phyloP scores from a whole-genome alignment of 73 alveolate species.

The Paramecium biaurelia region DNA sequence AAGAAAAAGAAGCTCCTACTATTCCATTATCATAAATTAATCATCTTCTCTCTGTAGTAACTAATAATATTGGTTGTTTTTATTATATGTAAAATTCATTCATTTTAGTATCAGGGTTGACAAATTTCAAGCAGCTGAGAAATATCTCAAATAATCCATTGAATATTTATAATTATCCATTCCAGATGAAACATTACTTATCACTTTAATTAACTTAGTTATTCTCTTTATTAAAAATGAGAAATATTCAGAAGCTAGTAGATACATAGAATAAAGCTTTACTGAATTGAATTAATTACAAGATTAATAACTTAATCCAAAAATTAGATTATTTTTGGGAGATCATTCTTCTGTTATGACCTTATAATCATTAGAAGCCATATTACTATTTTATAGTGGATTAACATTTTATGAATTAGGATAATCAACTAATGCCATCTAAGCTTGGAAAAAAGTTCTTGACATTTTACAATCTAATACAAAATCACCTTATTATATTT shows the following conservation, averaged over 20 bases:
- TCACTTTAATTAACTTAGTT: slow-evolving; percentile 25
- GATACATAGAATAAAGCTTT: slow-evolving; percentile 42
- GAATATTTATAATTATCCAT: slow-evolving; percentile 9
- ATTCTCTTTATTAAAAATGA: slow-evolving; percentile 34
- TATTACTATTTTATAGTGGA: slow-evolving; percentile 33
- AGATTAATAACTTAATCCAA: slow-evolving; percentile 22
- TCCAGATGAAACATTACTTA: slow-evolving; percentile 24
- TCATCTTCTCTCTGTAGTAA: slow-evolving; percentile 49
- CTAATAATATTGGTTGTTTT: slow-evolving; percentile 44
- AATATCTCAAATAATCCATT: slow-evolving; percentile 14
- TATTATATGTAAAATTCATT: background rate
- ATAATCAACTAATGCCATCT: background rate
- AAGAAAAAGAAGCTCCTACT: slow-evolving; percentile 30
- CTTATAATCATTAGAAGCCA: background rate
- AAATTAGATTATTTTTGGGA: slow-evolving; percentile 33
- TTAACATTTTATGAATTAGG: slow-evolving; percentile 25
- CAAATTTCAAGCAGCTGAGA: slow-evolving; percentile 32
- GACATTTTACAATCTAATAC: background rate
- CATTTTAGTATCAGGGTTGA: background rate
- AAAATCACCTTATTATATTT: slow-evolving; percentile 18
- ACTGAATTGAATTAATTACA: slow-evolving; percentile 1
- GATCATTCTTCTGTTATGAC: slow-evolving; percentile 16
- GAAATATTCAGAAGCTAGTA: slow-evolving; percentile 35
- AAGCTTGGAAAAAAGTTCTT: slow-evolving; percentile 35
- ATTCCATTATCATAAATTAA: slow-evolving; percentile 46